Base-by-base conservation (phyloP, 2,329 filamentous ascomycete genomes). In the Talaromyces sp. region DNA sequence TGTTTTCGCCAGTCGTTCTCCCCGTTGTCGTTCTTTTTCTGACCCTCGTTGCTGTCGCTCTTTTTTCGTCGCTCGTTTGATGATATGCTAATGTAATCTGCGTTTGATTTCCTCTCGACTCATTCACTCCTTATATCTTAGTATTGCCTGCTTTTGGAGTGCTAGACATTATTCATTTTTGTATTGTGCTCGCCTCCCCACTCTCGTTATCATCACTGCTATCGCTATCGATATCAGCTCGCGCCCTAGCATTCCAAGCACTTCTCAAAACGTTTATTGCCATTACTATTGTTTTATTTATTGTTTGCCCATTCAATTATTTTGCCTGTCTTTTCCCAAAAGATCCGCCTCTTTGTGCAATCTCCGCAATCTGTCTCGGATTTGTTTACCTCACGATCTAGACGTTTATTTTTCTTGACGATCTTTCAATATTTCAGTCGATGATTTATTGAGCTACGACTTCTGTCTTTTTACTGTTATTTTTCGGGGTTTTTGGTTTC, bases 1-100 rank as follows among this genome's bases (percentile, higher is more conserved):
- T 60, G 56, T 58, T 50, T 50, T 58, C 57, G 58, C 61, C 58
- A 62, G 61, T 62, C 63, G 55, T 64, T 64, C 60, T 59, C 56
- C 54, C 38, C 41, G 50, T 35, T 49, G 43, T 55, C 59, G 41
- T 46, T 62, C 54, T 41, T 62, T 58, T 60, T 55, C 61, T 55
- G 54, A 63, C 62, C 29, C 24, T 59, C 58, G 46, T 59, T 63
- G 32, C 50, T 53, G 54, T 53, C 50, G 55, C 54, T 56, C 55
- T 62, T 58, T 59, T 56, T 52, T 29, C 32, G 55, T 59, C 38
- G 54, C 55, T 58, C 43, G 10, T 35, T 32, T 52, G 27, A 55
- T 51, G 50, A 51, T 56, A 52, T 43, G 43, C 58, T 54, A 54
- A 62, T 59, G 55, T 59, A 54, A 62, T 59, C 51, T 53, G 58